A percentile compares a stretch with the other conserved stretches of the same genome.
Conservation (phyloP, 495 filamentous ascomycete species). For the Oleoguttula mirabilis region DNA sequence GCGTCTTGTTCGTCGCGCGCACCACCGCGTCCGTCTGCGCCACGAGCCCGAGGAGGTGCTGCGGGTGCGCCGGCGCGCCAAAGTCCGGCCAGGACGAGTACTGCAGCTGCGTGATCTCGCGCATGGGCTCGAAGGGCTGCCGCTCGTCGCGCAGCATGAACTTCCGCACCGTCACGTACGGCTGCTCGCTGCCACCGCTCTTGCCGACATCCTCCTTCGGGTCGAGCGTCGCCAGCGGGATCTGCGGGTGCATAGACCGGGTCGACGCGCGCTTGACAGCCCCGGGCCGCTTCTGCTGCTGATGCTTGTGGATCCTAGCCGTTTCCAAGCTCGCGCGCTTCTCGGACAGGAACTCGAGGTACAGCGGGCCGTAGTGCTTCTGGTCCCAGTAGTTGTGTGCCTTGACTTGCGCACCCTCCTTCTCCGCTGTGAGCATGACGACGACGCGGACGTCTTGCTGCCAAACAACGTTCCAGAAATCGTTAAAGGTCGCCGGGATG, state of each 20-base stretch:
- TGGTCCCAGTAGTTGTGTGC: conserved; percentile 86
- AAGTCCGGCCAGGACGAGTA: conserved; percentile 95
- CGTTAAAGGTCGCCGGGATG: conserved; percentile 82
- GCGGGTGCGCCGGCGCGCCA: conserved; percentile 78
- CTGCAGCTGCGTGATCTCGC: conserved; percentile 90
- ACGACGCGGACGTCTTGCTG: conserved; percentile 89
- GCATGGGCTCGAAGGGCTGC: conserved; percentile 72
- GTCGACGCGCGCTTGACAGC: conserved; percentile 35
- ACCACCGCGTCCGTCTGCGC: conserved; percentile 61
- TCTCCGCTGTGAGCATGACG: conserved; percentile 93
- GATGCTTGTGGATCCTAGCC: conserved; percentile 26
- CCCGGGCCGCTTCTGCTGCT: conserved; percentile 24
- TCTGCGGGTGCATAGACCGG: conserved; percentile 26
- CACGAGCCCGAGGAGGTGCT: conserved; percentile 72
- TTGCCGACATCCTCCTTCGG: conserved; percentile 20
- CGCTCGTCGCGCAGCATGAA: conserved; percentile 68
- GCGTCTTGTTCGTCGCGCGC: conserved; percentile 25
- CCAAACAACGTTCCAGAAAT: conserved; percentile 97
- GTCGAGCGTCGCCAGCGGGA: conserved; percentile 12
- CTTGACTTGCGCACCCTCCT: conserved; percentile 87
- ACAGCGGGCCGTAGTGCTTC: conserved; percentile 68
- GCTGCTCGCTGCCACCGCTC: conserved; percentile 40
- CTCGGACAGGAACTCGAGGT: conserved; percentile 66
- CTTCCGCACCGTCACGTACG: conserved; percentile 72
- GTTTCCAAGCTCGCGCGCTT: conserved; percentile 64